Conservation (phyloP, 768 basidiomycete genomes). For the Trametes sanguinea region DNA sequence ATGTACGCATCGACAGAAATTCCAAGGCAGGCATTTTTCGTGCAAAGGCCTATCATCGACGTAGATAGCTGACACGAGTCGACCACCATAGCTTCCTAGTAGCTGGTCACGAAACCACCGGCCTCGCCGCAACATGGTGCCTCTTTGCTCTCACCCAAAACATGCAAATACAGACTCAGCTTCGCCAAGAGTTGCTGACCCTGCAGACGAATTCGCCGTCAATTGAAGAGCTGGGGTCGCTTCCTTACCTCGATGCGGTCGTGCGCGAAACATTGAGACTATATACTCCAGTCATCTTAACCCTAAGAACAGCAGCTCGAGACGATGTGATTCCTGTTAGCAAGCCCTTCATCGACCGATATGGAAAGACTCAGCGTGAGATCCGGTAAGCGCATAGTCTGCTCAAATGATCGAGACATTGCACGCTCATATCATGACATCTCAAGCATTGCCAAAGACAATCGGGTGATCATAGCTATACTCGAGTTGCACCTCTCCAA, state of each 20-base stretch:
- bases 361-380: constrained; percentile 15
- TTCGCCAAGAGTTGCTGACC: constrained; percentile 42
- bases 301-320: constrained; percentile 46
- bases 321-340: constrained; percentile 54
- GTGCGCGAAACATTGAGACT: constrained; percentile 59
- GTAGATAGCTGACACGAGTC: not conserved
- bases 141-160: constrained; percentile 41
- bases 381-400: constrained; percentile 21
- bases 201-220: constrained; percentile 48
- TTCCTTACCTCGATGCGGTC: constrained; percentile 72
- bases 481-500: constrained; percentile 51
- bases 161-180: constrained; percentile 36
- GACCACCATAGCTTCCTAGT: constrained; percentile 24
- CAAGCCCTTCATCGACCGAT: constrained; percentile 28
- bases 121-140: constrained; percentile 36
- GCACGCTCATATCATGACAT: not conserved
- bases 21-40: constrained; percentile 7
- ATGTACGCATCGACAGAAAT: constrained; percentile 10
- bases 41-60: not conserved
- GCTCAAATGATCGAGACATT: constrained; percentile 25
- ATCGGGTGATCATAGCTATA: constrained; percentile 49
- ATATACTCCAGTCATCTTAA: constrained; percentile 50
- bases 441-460: constrained; percentile 29
- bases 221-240: constrained; percentile 64
- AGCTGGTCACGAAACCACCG: constrained; percentile 46